Evolutionary conservation across 2,329 filamentous ascomycete genomes (phyloP).

Genomic region (Beauveria scarabaeidicola): DNA sequence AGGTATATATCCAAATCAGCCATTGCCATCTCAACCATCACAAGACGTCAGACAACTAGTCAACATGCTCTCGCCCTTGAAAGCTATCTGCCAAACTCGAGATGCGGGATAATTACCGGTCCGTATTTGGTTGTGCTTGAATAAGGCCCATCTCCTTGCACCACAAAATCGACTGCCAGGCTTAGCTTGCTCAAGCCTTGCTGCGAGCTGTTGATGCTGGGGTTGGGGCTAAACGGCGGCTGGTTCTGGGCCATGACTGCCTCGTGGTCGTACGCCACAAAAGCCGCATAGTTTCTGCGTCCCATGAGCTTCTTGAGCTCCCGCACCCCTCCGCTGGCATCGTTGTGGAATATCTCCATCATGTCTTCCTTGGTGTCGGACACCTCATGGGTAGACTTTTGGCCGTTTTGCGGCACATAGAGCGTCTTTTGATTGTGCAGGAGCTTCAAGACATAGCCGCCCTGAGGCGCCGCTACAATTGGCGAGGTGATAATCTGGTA

Average conservation of each 20-base stretch:
- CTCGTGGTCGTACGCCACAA: slow-evolving; percentile 91
- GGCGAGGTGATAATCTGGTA: slow-evolving; percentile 93
- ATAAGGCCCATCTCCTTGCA: slow-evolving; percentile 81
- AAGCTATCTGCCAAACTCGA: slow-evolving; percentile 60
- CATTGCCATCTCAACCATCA: background rate
- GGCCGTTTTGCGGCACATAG: slow-evolving; percentile 84
- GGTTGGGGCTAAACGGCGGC: slow-evolving; percentile 29
- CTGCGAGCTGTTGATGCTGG: slow-evolving; percentile 26
- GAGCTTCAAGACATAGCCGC: slow-evolving; percentile 80
- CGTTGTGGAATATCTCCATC: slow-evolving; percentile 98
- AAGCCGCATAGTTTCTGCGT: slow-evolving; percentile 81
- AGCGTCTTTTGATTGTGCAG: slow-evolving; percentile 92
- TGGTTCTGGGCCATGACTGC: slow-evolving; percentile 39
- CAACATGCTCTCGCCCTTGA: background rate
- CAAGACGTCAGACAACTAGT: background rate
- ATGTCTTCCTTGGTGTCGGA: slow-evolving; percentile 98
- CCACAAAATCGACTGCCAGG: slow-evolving; percentile 91
- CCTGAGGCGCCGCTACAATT: slow-evolving; percentile 81
- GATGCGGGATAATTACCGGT: slow-evolving; percentile 84
- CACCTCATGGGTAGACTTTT: slow-evolving; percentile 61
- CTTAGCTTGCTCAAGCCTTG: slow-evolving; percentile 59
- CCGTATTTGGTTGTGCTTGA: slow-evolving; percentile 88
- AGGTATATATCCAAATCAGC: slow-evolving; percentile 7
- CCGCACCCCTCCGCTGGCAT: slow-evolving; percentile 72
- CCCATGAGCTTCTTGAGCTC: slow-evolving; percentile 92